Percentiles rank a stretch among this genome's conserved stretches.
Evolutionary conservation across 371 early-diverging fungal genomes (phyloP).

Genomic region (Saksenaea vasiformis): DNA sequence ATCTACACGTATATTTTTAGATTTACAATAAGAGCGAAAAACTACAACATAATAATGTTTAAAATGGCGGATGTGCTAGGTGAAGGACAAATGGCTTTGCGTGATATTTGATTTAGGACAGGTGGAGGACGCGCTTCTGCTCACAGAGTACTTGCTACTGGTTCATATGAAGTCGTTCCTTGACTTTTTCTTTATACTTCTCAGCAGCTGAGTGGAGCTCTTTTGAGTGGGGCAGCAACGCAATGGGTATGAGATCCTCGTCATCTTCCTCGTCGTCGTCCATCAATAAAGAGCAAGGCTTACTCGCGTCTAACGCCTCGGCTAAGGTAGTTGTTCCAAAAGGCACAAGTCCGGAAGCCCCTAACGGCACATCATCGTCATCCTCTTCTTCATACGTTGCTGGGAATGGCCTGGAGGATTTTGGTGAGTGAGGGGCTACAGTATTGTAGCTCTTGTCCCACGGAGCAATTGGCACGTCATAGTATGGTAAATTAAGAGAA

Average conservation of each 20-base stretch:
- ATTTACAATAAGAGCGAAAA: too few relatives aligned
- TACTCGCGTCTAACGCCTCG: conserved; percentile 1
- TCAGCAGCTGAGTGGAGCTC: conserved; percentile 36
- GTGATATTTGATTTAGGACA: too few relatives aligned
- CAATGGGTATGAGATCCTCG: conserved; percentile 39
- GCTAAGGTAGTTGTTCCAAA: background rate
- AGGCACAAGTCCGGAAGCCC: conserved; percentile 7
- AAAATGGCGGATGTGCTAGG: background rate
- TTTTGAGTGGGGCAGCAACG: conserved; percentile 6
- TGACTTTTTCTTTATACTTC: conserved; percentile 42
- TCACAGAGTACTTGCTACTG: conserved; percentile 8
- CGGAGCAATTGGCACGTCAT: background rate
- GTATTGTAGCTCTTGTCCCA: background rate
- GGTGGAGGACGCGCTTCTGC: too few relatives aligned
- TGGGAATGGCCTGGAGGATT: background rate
- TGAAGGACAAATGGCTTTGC: too few relatives aligned
- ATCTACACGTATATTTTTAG: background rate
- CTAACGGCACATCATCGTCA: conserved; percentile 25
- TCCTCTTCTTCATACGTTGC: conserved; percentile 9
- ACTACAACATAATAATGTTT: too few relatives aligned
- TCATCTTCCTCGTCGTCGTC: conserved; percentile 36
- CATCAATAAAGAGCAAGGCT: conserved; percentile 9
- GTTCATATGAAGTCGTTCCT: conserved; percentile 21
- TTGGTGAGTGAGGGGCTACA: background rate
- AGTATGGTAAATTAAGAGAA: conserved; percentile 4